A percentile compares a stretch with the other conserved stretches of the same genome.
These are phyloP conservation scores for Typha latifolia DNA, from an alignment of 176 grass and related monocot genomes.

Conservation along the genomic window DNA sequence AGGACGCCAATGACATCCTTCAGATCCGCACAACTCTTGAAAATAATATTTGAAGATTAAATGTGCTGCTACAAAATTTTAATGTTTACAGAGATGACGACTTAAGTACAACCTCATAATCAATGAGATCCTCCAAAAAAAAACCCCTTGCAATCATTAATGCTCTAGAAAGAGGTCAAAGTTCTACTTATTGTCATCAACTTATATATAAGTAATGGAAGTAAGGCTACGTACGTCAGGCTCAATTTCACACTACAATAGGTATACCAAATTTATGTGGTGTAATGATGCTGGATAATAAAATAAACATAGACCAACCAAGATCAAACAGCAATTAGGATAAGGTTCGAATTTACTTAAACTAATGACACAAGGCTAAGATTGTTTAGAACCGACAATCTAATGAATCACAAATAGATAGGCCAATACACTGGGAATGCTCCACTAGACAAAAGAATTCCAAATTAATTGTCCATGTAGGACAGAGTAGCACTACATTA, in stretches of 20 bases:
- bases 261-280: not conserved
- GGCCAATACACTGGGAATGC: not conserved
- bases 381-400: not conserved
- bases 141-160: not conserved
- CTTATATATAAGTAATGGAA: not conserved
- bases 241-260: not conserved
- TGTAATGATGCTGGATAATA: not conserved
- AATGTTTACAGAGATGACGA: not conserved
- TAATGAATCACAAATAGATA: not conserved
- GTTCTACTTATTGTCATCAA: not conserved
- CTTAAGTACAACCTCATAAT: not conserved
- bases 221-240: not conserved
- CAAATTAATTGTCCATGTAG: not conserved
- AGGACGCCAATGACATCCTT: not conserved
- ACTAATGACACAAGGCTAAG: not conserved
- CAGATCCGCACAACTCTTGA: not conserved
- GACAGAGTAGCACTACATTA: not conserved
- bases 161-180: not conserved
- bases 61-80: not conserved
- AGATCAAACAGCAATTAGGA: not conserved
- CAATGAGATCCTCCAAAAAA: not conserved
- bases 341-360: not conserved
- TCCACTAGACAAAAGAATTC: no score
- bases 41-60: not conserved
- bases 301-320: not conserved